A percentile compares a stretch with the other conserved stretches of the same genome.
Conservation (phyloP, 208 protist species). For the Naegleria lovaniensis region DNA sequence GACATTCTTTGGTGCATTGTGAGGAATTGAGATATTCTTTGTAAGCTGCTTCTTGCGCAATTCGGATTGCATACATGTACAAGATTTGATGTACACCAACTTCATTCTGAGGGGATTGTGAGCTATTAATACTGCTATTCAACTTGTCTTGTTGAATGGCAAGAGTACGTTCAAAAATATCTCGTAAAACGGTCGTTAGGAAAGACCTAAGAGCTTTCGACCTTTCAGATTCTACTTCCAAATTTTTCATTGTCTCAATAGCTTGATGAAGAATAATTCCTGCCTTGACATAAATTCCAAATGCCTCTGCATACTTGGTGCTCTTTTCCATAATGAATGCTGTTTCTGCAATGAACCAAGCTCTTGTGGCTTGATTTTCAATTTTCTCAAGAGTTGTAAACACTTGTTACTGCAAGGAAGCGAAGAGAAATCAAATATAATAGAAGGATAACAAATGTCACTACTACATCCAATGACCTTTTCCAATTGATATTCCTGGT, state of each 20-base stretch:
- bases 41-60: not conserved
- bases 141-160: not conserved
- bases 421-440: not conserved
- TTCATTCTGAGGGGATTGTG: not conserved
- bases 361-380: not conserved
- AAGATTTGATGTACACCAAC: not conserved
- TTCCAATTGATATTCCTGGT: not conserved
- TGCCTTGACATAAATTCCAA: not conserved
- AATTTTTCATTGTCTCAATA: not conserved
- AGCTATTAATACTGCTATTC: not conserved
- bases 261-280: not conserved
- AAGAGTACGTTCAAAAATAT: not conserved
- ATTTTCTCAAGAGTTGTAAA: not conserved
- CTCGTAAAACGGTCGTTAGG: not conserved
- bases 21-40: not conserved
- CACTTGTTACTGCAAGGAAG: not conserved
- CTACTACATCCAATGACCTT: not conserved
- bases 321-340: not conserved
- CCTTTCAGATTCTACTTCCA: not conserved
- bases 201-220: not conserved
- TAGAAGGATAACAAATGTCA: not conserved
- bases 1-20: not conserved
- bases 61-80: not conserved
- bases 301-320: not conserved
- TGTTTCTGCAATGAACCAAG: conserved; percentile 7